Conservation (phyloP, 352 stramenopile species). For the Sclerospora graminicola region DNA sequence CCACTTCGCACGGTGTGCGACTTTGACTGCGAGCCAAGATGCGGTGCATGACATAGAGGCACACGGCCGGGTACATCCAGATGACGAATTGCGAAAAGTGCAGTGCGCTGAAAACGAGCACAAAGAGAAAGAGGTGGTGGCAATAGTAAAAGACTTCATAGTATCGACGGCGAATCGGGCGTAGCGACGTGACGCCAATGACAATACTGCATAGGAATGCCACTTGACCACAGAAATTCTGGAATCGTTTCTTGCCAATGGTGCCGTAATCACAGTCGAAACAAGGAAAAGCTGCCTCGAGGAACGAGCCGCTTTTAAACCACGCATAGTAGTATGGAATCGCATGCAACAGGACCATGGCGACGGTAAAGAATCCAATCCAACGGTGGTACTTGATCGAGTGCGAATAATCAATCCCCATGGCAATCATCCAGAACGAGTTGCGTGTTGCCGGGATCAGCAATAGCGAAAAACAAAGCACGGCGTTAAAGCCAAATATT, state of each 20-base stretch:
- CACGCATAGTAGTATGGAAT: conserved; percentile 69
- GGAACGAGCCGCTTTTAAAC: conserved; percentile 42
- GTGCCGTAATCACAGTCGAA: conserved; percentile 59
- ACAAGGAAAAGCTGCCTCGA: conserved; percentile 50
- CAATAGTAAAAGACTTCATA: conserved; percentile 86
- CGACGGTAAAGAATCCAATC: conserved; percentile 67
- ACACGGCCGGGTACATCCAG: conserved; percentile 75
- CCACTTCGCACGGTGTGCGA: conserved; percentile 60
- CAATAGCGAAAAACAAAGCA: conserved; percentile 54
- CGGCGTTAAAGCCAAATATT: conserved; percentile 65
- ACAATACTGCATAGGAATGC: conserved; percentile 56
- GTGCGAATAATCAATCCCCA: conserved; percentile 82
- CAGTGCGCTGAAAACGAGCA: conserved; percentile 49
- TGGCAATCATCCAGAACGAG: conserved; percentile 78
- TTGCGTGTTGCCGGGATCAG: conserved; percentile 56
- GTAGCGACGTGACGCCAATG: conserved; percentile 70
- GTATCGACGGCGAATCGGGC: conserved; percentile 53
- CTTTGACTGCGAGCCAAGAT: conserved; percentile 63
- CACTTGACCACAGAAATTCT: conserved; percentile 72
- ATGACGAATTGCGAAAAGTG: conserved; percentile 79
- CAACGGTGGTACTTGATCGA: conserved; percentile 84
- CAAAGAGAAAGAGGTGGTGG: conserved; percentile 82
- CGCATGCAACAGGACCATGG: conserved; percentile 49
- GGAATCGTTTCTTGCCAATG: conserved; percentile 45
- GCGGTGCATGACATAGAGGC: conserved; percentile 74